phyloP scores from a whole-genome alignment of 495 filamentous ascomycete species.

The Tuber aestivum region DNA sequence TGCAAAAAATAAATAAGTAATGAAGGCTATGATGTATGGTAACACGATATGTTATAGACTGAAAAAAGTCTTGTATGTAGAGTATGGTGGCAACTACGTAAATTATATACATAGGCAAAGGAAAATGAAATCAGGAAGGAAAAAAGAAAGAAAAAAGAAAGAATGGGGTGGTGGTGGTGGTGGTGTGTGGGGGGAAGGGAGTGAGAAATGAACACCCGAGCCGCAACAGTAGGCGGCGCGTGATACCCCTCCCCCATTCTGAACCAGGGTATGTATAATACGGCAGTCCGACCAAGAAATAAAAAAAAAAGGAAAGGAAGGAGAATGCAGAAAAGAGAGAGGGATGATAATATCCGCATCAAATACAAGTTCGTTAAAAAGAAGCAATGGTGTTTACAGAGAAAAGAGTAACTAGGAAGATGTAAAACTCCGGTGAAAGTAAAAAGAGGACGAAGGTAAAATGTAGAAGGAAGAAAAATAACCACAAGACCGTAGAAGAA shows the following conservation, averaged over 20 bases:
- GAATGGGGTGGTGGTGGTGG: neutral
- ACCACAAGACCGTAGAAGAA: conserved; percentile 1
- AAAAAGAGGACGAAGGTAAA: neutral
- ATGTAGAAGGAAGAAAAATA: neutral
- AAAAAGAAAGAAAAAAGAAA: neutral
- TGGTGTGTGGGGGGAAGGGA: conserved; percentile 8
- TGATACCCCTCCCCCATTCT: neutral
- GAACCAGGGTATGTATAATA: neutral
- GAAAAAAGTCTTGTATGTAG: neutral
- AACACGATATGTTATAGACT: neutral
- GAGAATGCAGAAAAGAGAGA: neutral
- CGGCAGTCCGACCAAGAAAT: neutral
- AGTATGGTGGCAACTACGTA: neutral
- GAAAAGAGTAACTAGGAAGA: neutral
- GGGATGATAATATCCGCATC: neutral
- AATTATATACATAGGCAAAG: neutral
- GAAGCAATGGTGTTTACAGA: neutral
- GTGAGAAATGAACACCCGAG: conserved; percentile 7
- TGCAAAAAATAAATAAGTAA: neutral
- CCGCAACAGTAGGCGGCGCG: neutral
- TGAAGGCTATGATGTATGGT: neutral
- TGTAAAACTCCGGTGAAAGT: neutral
- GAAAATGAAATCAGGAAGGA: neutral
- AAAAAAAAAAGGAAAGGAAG: neutral
- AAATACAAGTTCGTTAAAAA: neutral